phyloP scores from a whole-genome alignment of 78 protist species.

The Dictyostelium citrinum region DNA sequence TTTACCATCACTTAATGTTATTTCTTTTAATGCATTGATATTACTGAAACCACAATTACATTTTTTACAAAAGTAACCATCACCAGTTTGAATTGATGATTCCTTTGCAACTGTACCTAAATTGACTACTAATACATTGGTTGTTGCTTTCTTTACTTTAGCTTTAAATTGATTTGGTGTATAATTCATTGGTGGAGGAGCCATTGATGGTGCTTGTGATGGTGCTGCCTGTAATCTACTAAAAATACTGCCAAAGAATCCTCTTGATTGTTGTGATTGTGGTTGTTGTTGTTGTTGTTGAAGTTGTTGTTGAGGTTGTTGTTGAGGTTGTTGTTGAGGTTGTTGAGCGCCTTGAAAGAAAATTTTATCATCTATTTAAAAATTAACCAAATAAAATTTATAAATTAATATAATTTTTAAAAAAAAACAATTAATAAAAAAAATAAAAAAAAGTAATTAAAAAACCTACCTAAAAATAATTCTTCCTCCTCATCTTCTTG shows the following conservation, averaged over 20 bases:
- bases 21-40: constrained; percentile 2
- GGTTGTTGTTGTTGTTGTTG: background rate
- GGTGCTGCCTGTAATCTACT: background rate
- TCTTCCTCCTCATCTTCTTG: constrained; percentile 56
- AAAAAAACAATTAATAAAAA: background rate
- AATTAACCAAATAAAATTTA: too few relatives aligned
- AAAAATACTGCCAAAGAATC: background rate
- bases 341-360: background rate
- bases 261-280: background rate
- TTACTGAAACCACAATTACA: constrained; percentile 44
- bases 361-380: background rate
- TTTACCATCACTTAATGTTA: constrained; percentile 16
- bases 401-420: too few relatives aligned
- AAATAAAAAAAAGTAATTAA: background rate
- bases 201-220: background rate
- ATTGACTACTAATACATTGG: constrained; percentile 45
- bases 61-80: constrained; percentile 54
- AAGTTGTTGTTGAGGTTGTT: background rate
- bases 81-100: constrained; percentile 78
- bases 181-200: background rate
- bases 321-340: background rate
- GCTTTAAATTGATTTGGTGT: background rate
- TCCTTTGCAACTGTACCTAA: constrained; percentile 45
- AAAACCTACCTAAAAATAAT: constrained; percentile 14
- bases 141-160: constrained; percentile 47